phyloP scores from a whole-genome alignment of 2,329 filamentous ascomycete genomes.

The Aspergillus viridinutans region DNA sequence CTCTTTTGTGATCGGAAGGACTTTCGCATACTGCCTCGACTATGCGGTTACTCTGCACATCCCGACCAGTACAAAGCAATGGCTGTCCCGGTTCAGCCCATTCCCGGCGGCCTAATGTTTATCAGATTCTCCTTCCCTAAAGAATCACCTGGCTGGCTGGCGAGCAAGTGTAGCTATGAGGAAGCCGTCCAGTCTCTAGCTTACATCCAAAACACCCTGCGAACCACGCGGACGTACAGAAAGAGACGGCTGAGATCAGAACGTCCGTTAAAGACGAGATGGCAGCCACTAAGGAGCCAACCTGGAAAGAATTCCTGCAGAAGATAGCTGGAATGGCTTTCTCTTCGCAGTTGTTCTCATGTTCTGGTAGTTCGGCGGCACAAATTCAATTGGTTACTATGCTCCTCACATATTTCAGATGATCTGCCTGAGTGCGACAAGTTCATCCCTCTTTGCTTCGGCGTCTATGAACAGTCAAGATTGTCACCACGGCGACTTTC shows the following conservation, averaged over 20 bases:
- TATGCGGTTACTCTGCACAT: slow-evolving; percentile 48
- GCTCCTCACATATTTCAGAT: slow-evolving; percentile 37
- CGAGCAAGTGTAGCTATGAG: slow-evolving; percentile 47
- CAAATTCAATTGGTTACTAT: slow-evolving; percentile 38
- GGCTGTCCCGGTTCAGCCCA: slow-evolving; percentile 52
- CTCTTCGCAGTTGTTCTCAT: slow-evolving; percentile 35
- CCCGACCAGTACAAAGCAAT: slow-evolving; percentile 45
- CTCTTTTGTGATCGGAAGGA: slow-evolving; percentile 41
- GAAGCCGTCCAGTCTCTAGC: slow-evolving; percentile 40
- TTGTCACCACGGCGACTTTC: slow-evolving; percentile 35
- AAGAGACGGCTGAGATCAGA: slow-evolving; percentile 37
- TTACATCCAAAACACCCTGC: slow-evolving; percentile 33
- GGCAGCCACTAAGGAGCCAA: slow-evolving; percentile 38
- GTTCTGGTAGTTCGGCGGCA: slow-evolving; percentile 40
- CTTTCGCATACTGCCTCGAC: slow-evolving; percentile 51
- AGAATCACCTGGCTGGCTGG: slow-evolving; percentile 52
- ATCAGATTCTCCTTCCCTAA: slow-evolving; percentile 49
- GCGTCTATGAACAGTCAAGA: slow-evolving; percentile 37
- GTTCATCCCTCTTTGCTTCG: slow-evolving; percentile 34
- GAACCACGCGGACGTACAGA: slow-evolving; percentile 22
- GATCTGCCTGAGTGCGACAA: slow-evolving; percentile 29
- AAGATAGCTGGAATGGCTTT: slow-evolving; percentile 37
- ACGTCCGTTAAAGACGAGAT: slow-evolving; percentile 41
- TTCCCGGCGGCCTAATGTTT: slow-evolving; percentile 50
- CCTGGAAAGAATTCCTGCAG: slow-evolving; percentile 38